A percentile compares a stretch with the other conserved stretches of the same genome.
Evolutionary conservation across 345 rosid species (phyloP).

Genomic region (Barbarea vulgaris): DNA sequence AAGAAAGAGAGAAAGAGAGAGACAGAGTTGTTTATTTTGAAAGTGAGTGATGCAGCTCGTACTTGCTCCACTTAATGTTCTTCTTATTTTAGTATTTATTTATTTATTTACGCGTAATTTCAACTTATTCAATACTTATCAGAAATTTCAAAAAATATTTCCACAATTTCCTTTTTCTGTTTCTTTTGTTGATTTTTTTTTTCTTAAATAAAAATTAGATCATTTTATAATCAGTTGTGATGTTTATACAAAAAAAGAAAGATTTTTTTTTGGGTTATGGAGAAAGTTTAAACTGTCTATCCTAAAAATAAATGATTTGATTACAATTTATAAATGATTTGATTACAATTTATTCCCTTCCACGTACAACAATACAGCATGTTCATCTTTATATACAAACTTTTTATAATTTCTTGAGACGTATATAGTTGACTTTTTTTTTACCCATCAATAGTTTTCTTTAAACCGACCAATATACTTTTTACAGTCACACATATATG

Average conservation of each 20-base stretch:
- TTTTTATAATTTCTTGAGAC: neutral
- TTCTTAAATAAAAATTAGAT: too few relatives aligned
- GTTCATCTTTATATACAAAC: neutral
- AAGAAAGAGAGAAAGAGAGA: constrained; percentile 12
- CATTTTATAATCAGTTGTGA: too few relatives aligned
- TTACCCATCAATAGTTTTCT: neutral
- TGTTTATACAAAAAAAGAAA: too few relatives aligned
- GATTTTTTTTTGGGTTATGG: too few relatives aligned
- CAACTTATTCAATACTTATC: neutral
- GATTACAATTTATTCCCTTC: too few relatives aligned
- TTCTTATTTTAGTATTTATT: constrained; percentile 19
- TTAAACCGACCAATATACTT: constrained; percentile 1
- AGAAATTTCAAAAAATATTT: neutral
- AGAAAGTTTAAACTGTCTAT: too few relatives aligned
- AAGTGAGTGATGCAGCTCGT: constrained; percentile 33
- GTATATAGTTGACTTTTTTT: neutral
- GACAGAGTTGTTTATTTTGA: constrained; percentile 10
- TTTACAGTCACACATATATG: neutral
- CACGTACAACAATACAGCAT: too few relatives aligned
- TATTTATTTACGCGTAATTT: neutral
- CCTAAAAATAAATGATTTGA: too few relatives aligned
- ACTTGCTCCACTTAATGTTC: constrained; percentile 41
- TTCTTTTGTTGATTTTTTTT: too few relatives aligned
- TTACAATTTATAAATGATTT: too few relatives aligned
- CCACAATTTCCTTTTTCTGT: neutral